Evolutionary conservation across 192 early-diverging fungal species (phyloP).

Genomic region (Tieghemiomyces parasiticus): DNA sequence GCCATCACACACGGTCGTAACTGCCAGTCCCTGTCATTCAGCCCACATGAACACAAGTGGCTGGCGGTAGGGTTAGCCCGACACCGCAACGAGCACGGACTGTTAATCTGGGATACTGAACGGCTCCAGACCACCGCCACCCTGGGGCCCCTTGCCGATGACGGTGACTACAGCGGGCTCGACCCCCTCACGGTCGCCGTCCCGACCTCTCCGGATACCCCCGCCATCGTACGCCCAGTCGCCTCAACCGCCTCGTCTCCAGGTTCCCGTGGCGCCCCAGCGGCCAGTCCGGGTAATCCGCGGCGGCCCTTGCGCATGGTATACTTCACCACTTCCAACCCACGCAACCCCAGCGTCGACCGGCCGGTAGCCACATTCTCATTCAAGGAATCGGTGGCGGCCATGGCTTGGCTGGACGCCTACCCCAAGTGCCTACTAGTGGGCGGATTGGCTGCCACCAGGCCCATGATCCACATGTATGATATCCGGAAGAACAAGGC

Average conservation of each 20-base stretch:
- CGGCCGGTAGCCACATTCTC: background rate
- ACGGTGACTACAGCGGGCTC: background rate
- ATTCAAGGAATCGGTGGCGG: constrained; percentile 1
- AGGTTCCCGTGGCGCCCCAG: no score
- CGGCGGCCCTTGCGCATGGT: background rate
- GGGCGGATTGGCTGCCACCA: background rate
- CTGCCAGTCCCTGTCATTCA: background rate
- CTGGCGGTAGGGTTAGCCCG: background rate
- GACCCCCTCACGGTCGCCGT: background rate
- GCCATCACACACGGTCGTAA: background rate
- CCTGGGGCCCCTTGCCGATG: no score
- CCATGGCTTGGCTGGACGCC: background rate
- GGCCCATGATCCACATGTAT: background rate
- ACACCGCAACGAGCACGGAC: constrained; percentile 6
- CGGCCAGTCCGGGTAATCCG: no score
- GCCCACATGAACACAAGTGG: background rate
- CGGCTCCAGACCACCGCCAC: background rate
- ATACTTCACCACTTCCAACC: background rate
- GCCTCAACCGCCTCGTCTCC: background rate
- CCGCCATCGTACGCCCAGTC: no score
- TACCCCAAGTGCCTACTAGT: background rate
- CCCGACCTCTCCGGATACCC: background rate
- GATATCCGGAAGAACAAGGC: background rate
- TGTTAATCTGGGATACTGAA: constrained; percentile 4
- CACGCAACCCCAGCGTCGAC: constrained; percentile 1